These are phyloP conservation scores for Saturnispora bothae DNA, from an alignment of 805 yeast genomes.

Conservation along the genomic window DNA sequence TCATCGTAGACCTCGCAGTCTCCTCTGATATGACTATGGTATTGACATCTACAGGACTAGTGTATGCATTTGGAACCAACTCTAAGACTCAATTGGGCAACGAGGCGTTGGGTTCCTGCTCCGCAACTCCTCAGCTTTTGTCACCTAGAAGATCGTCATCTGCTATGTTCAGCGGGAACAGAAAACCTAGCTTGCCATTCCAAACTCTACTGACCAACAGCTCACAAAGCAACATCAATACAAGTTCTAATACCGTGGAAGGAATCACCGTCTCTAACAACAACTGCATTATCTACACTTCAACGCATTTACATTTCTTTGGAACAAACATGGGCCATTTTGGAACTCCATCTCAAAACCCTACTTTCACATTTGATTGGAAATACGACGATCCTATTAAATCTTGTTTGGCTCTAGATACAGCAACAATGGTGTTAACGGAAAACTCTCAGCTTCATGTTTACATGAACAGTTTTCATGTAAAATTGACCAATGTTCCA, in stretches of 20 bases:
- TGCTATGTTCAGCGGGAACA: too few species aligned
- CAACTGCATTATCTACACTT: conserved; percentile 54
- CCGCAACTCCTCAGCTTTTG: not conserved
- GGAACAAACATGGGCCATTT: conserved; percentile 77
- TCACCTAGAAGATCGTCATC: not conserved
- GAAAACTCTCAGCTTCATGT: conserved; percentile 51
- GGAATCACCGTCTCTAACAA: conserved; percentile 54
- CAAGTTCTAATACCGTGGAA: conserved; percentile 15
- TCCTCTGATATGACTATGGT: not conserved
- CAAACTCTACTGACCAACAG: too few species aligned
- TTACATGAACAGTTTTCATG: conserved; percentile 46
- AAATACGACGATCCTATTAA: conserved; percentile 41
- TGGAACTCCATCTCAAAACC: conserved; percentile 32
- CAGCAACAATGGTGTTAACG: conserved; percentile 56
- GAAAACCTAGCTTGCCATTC: too few species aligned
- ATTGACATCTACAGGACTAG: conserved; percentile 7
- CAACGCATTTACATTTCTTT: conserved; percentile 47
- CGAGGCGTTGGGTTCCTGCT: not conserved
- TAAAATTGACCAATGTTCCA: conserved; percentile 28
- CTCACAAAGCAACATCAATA: not conserved
- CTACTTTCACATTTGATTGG: conserved; percentile 28
- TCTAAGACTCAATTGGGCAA: conserved; percentile 17
- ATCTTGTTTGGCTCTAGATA: conserved; percentile 54
- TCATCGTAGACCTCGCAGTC: not conserved
- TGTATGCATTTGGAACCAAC: conserved; percentile 65